Evolutionary conservation across 306 rosid species (phyloP).

Genomic region (Crotalaria pallida): DNA sequence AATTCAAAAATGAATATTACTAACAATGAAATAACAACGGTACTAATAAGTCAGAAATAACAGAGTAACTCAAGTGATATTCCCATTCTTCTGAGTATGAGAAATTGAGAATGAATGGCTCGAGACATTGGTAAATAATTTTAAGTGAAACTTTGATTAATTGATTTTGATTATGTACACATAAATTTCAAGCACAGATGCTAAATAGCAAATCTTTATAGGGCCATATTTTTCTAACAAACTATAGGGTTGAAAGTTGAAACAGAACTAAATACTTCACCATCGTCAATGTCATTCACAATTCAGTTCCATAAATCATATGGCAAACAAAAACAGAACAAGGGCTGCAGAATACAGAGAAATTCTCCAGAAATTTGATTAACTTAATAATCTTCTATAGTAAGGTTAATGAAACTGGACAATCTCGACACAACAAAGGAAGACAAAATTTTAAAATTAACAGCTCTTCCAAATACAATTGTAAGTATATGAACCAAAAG

Average conservation of each 20-base stretch:
- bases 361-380: neutral
- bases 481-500: conserved; percentile 18
- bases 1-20: neutral
- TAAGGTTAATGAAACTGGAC: neutral
- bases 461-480: conserved; percentile 10
- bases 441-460: neutral
- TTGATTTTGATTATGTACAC: neutral
- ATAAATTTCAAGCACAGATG: neutral
- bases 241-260: neutral
- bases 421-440: neutral
- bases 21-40: neutral
- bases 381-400: neutral
- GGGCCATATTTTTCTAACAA: neutral
- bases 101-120: neutral
- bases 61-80: neutral
- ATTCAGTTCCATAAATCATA: neutral
- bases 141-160: neutral
- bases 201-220: neutral
- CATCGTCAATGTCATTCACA: neutral
- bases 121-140: neutral
- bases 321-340: neutral
- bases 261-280: neutral
- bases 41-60: neutral
- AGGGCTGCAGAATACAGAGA: neutral
- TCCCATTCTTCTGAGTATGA: neutral